These are phyloP conservation scores for Metarhizium humberi DNA, from an alignment of 2,329 filamentous ascomycete species.

Conservation along the genomic window DNA sequence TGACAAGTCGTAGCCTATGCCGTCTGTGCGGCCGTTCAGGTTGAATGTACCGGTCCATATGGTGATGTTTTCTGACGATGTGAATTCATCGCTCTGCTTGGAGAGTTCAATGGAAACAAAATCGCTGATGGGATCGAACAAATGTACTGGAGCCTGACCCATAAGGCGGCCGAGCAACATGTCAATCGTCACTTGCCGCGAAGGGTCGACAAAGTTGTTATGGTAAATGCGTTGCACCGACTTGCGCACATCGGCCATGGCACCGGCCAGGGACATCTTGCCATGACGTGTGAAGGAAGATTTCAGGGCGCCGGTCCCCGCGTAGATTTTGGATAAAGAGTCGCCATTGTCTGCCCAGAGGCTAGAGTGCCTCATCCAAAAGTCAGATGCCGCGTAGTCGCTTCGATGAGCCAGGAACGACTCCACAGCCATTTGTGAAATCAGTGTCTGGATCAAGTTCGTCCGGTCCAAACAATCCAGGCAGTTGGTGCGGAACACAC, in stretches of 20 bases:
- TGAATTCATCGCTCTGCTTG: constrained; percentile 62
- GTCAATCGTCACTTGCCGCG: constrained; percentile 88
- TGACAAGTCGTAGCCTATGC: constrained; percentile 69
- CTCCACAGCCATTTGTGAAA: constrained; percentile 88
- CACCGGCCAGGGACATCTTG: constrained; percentile 91
- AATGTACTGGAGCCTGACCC: constrained; percentile 71
- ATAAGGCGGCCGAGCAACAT: constrained; percentile 79
- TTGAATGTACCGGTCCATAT: constrained; percentile 92
- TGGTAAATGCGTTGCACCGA: constrained; percentile 91
- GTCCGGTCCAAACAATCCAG: constrained; percentile 93
- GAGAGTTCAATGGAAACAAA: constrained; percentile 70
- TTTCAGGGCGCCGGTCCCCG: constrained; percentile 90
- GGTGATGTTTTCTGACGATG: constrained; percentile 61
- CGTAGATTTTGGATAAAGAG: constrained; percentile 87
- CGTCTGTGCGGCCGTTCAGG: constrained; percentile 77
- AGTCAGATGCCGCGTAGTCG: constrained; percentile 63
- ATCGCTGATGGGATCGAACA: constrained; percentile 94
- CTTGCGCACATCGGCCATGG: constrained; percentile 90
- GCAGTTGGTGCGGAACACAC: constrained; percentile 94
- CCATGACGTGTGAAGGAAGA: constrained; percentile 89
- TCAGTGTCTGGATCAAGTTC: constrained; percentile 90
- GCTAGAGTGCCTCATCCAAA: constrained; percentile 86
- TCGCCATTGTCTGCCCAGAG: constrained; percentile 98
- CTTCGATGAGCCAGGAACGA: constrained; percentile 67
- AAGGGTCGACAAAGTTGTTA: constrained; percentile 95